Percentiles rank a stretch among this genome's conserved stretches.
Evolutionary conservation across 163 green algal genomes (phyloP).

Genomic region (Scenedesmus sp.): DNA sequence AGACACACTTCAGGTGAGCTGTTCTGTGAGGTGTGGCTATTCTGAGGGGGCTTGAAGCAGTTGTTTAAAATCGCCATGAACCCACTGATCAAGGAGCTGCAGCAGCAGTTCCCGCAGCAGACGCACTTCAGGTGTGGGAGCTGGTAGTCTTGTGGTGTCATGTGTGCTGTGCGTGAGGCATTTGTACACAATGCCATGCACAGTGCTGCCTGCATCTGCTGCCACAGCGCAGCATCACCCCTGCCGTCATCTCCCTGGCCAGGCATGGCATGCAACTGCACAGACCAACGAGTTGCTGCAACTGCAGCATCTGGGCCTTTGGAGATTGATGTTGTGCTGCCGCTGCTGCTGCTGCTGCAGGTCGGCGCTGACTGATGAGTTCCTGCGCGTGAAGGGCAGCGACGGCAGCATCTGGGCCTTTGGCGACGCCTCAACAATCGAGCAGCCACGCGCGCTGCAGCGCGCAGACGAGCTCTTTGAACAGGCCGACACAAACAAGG

Average conservation of each 20-base stretch:
- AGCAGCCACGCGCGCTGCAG: constrained; percentile 75
- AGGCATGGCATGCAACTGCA: neutral
- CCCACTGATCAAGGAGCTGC: no score
- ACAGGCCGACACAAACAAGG: constrained; percentile 58
- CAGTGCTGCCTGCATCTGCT: neutral
- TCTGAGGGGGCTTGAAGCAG: neutral
- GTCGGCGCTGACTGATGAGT: constrained; percentile 85
- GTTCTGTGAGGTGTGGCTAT: neutral
- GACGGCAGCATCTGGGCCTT: constrained; percentile 88
- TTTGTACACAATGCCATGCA: neutral
- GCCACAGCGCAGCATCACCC: neutral
- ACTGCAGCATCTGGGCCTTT: constrained; percentile 88
- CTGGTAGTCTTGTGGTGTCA: neutral
- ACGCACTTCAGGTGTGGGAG: constrained; percentile 25
- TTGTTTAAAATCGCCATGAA: no score
- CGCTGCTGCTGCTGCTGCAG: constrained; percentile 47
- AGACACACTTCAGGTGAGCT: constrained; percentile 84
- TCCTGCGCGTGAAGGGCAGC: constrained; percentile 83
- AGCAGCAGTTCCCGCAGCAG: neutral
- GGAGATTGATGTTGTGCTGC: constrained; percentile 68
- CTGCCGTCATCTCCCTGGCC: neutral
- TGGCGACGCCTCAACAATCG: constrained; percentile 90
- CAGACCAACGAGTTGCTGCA: constrained; percentile 50
- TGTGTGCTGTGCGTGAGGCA: neutral
- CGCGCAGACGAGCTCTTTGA: constrained; percentile 81